Conservation (phyloP, 2,329 filamentous ascomycete genomes). For the Cordyceps javanica region DNA sequence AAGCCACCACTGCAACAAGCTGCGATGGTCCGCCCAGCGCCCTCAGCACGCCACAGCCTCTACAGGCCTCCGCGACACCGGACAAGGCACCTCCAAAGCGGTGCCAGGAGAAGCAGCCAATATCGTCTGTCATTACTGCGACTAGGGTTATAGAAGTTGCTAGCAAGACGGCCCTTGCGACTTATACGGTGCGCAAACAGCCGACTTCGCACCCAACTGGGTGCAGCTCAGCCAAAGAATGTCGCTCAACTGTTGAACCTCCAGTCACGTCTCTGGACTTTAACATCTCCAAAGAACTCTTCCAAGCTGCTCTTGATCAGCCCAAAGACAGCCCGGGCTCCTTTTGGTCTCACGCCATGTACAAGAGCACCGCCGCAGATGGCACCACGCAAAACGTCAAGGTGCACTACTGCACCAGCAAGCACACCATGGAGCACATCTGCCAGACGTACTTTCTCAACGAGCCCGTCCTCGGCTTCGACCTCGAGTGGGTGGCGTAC, state of each 20-base stretch:
- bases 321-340: conserved; percentile 39
- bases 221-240: neutral
- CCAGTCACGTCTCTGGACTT: conserved; percentile 36
- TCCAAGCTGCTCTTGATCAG: conserved; percentile 43
- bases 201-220: neutral
- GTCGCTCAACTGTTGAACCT: conserved; percentile 17
- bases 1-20: neutral
- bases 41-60: neutral
- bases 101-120: neutral
- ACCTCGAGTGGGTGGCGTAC: conserved; percentile 73
- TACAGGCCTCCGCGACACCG: neutral
- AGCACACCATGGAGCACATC: conserved; percentile 60
- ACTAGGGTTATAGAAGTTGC: neutral
- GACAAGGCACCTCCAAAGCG: neutral
- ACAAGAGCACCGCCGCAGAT: conserved; percentile 44
- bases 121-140: neutral
- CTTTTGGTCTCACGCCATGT: conserved; percentile 65
- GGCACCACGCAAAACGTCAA: conserved; percentile 48
- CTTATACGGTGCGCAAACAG: neutral
- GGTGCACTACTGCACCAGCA: conserved; percentile 72
- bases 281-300: conserved; percentile 40
- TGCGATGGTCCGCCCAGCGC: neutral
- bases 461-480: conserved; percentile 74
- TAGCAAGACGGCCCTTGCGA: neutral
- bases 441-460: conserved; percentile 58